Evolutionary conservation across 2,329 filamentous ascomycete species (phyloP), one percentile per base, ranked within the genome.

Genomic region (Hymenoscyphus linearis): DNA sequence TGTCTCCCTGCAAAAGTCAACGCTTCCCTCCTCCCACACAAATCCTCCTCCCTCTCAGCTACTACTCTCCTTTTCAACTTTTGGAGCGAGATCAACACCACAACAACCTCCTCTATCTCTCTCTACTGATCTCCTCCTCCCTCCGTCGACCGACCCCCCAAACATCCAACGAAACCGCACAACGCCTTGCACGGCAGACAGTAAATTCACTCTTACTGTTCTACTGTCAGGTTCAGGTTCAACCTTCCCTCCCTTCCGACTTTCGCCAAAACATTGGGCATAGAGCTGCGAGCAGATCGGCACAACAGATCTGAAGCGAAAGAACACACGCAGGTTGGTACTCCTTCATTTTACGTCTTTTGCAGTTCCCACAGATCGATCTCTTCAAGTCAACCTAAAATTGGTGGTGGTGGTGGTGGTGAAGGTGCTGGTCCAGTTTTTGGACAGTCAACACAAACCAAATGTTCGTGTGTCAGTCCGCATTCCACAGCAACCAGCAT

Each of bases 101-200:
- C n/a, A 44, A 40, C 40, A 53, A 9, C 22, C 47, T 27, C 26
- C 37, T 44, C 58, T 31, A 25, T 50, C 44, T 54, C 60, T 25
- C 37, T 31, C 52, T 27, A 26, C 58, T 34, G 55, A 14, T 47
- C 50, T 9, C 27, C 52, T 59, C 61, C 12, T 16, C 47, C 22
- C 10, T 6, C 35, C 18, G 25, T 35, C 31, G 14, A 13, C 52
- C 35, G 16, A 25, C 25, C 9, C 9, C 35, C 3, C n/a, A n/a
- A 16, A 52, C n/a, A n/a, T n/a, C n/a, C n/a, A n/a, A n/a, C 27
- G 22, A 57, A 4, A 7, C 27, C 27, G 4, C 27, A 7, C 27
- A 31, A n/a, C 55, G 22, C 56, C 44, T 58, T 52, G 56, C 56
- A 58, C 56, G 56, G 56, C 56, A 58, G 56, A 58, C 40, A 47